A percentile compares a stretch with the other conserved stretches of the same genome.
Evolutionary conservation across 2,329 filamentous ascomycete species (phyloP).

Genomic region (Verruconis gallopava): DNA sequence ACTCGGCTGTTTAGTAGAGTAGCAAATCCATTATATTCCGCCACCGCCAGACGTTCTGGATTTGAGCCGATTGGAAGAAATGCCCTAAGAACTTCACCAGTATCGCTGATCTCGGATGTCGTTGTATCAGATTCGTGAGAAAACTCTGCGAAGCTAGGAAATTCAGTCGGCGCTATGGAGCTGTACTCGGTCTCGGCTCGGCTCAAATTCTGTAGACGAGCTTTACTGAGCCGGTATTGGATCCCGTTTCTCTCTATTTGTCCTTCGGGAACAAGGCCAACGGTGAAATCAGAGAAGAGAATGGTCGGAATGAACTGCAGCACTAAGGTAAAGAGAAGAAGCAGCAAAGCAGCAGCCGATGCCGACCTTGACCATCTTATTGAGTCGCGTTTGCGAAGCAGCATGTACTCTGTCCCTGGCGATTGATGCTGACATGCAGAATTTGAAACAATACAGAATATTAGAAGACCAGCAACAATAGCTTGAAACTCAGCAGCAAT

Average conservation of each 20-base stretch:
- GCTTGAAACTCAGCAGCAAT: background rate
- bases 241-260: background rate
- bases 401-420: background rate
- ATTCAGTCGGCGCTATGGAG: background rate
- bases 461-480: background rate
- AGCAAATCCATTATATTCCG: background rate
- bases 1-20: background rate
- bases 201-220: background rate
- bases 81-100: background rate
- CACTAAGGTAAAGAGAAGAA: background rate
- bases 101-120: background rate
- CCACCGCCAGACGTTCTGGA: background rate
- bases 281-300: background rate
- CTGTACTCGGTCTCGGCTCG: background rate
- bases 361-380: too few species aligned
- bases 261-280: background rate
- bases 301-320: background rate
- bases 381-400: background rate
- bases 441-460: too few species aligned
- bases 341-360: background rate
- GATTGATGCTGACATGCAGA: too few species aligned
- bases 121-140: background rate
- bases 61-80: background rate
- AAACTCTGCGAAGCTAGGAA: background rate
- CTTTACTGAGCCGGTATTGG: background rate